These are phyloP conservation scores for Magnaporthales sp. DNA, from an alignment of 2,329 filamentous ascomycete genomes.

Conservation along the genomic window DNA sequence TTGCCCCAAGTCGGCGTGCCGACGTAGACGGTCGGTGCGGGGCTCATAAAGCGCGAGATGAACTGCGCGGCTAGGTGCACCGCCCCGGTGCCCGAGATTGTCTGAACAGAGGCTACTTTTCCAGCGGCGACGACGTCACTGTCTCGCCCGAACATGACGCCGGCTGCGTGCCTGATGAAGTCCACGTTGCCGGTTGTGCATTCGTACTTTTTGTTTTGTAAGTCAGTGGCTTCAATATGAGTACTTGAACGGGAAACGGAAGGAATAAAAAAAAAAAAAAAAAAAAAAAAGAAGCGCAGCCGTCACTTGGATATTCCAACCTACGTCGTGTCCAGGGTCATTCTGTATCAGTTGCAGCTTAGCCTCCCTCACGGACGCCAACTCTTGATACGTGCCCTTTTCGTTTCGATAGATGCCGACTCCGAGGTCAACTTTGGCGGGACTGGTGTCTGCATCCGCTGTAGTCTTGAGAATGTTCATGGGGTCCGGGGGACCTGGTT, in stretches of 20 bases:
- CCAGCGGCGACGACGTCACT: conserved; percentile 5
- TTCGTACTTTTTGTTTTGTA: conserved; percentile 19
- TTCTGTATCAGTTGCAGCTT: background rate
- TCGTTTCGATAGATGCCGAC: conserved; percentile 27
- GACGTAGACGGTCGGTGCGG: conserved; percentile 19
- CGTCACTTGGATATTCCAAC: background rate
- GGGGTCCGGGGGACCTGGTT: conserved; percentile 19
- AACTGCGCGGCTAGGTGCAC: conserved; percentile 25
- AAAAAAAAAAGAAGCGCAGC: background rate
- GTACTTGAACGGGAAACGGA: background rate
- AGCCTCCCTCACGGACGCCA: background rate
- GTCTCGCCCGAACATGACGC: conserved; percentile 20
- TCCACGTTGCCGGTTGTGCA: conserved; percentile 22
- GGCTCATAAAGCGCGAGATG: conserved; percentile 15
- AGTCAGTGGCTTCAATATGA: background rate
- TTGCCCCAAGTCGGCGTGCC: conserved; percentile 25
- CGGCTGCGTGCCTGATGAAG: conserved; percentile 20
- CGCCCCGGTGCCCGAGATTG: conserved; percentile 28
- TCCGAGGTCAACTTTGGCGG: conserved; percentile 25
- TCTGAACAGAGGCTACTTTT: conserved; percentile 25
- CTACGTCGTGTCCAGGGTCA: background rate
- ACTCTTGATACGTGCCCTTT: conserved; percentile 10
- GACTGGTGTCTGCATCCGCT: conserved; percentile 19
- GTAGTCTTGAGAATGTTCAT: conserved; percentile 23
- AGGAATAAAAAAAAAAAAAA: background rate